Evolutionary conservation across 2,329 filamentous ascomycete genomes (phyloP), one percentile per base, ranked within the genome.

Genomic region (Paecilomyces dactylethromorphus): DNA sequence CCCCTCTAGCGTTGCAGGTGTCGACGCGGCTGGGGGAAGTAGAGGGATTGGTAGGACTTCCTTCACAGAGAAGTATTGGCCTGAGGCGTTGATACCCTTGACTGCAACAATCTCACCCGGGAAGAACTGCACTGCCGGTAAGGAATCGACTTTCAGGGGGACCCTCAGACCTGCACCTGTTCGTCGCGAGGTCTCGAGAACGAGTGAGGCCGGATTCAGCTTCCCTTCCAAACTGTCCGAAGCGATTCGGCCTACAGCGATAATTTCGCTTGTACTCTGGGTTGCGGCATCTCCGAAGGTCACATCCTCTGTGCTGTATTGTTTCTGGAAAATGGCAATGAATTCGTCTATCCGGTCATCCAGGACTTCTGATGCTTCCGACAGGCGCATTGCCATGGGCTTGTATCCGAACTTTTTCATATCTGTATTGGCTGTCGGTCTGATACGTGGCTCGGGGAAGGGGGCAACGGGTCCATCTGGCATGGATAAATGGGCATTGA

Each of bases 321-420:
- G 81, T 58, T 88, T 84, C 74, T 90, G 87, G 4, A 96, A 81
- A 1, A 92, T 74, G n/a, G 80, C 78, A 60, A 86, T 82, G 68
- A 97, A 96, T 62, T 92, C 91, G 67, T 97, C 92, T 78, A 99
- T 97, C 66, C 92, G 84, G 74, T 97, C 93, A 75, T 99, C 94
- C 7, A 97, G 82, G 52, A 96, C 90, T 73, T 96, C 92, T 3
- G 93, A 96, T 0, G 91, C 87, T 71, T 97, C 92, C 4, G 91
- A 92, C 6, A 94, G 81, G 69, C 96, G 96, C 92, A 97, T 96
- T 1, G 91, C 89, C 81, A 97, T 87, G 1, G 92, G 90, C 70
- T 92, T 94, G 76, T 97, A 99, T 0, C 81, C 86, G 65, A 97
- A 88, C 72, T 96, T 97, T 72, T 92, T 92, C 68, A 91, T 83